Conservation (phyloP, 2,329 filamentous ascomycete genomes). For the Phialocephala subalpina region DNA sequence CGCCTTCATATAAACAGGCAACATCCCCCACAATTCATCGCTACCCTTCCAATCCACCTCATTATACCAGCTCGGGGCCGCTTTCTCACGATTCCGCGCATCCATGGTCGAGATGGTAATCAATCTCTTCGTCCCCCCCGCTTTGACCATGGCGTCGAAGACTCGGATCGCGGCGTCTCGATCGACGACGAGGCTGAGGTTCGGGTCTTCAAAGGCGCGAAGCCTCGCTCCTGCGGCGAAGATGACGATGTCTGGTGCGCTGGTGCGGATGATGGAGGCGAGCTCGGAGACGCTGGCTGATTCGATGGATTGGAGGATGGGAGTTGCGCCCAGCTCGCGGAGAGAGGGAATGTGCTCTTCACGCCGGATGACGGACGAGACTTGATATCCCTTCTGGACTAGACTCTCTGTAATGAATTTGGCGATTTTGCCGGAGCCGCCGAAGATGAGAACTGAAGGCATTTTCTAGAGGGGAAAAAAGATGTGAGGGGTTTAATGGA, state of each 20-base stretch:
- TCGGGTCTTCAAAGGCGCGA: slow-evolving; percentile 47
- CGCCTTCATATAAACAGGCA: slow-evolving; percentile 50
- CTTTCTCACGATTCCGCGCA: slow-evolving; percentile 50
- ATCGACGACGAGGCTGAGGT: slow-evolving; percentile 54
- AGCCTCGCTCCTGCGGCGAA: slow-evolving; percentile 44
- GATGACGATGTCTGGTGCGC: slow-evolving; percentile 44
- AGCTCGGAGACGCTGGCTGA: slow-evolving; percentile 48
- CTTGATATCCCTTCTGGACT: slow-evolving; percentile 23
- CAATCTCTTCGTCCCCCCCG: slow-evolving; percentile 50
- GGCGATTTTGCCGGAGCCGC: slow-evolving; percentile 30
- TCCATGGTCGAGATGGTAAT: slow-evolving; percentile 55
- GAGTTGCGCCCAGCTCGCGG: slow-evolving; percentile 49
- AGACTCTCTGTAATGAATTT: slow-evolving; percentile 28
- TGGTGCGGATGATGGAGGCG: slow-evolving; percentile 45
- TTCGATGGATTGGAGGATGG: slow-evolving; percentile 53
- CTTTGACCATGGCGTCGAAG: slow-evolving; percentile 53
- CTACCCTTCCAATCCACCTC: slow-evolving; percentile 48
- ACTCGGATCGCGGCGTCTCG: slow-evolving; percentile 53
- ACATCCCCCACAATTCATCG: slow-evolving; percentile 48
- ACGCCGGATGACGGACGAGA: slow-evolving; percentile 27
- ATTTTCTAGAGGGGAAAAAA: no score
- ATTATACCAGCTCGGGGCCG: slow-evolving; percentile 53
- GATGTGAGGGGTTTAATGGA: no score
- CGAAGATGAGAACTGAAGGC: slow-evolving; percentile 31
- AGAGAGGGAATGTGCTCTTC: slow-evolving; percentile 46